Percentiles rank a stretch among this genome's conserved stretches.
phyloP scores from a whole-genome alignment of 768 basidiomycete species.

The Mycena polygramma region DNA sequence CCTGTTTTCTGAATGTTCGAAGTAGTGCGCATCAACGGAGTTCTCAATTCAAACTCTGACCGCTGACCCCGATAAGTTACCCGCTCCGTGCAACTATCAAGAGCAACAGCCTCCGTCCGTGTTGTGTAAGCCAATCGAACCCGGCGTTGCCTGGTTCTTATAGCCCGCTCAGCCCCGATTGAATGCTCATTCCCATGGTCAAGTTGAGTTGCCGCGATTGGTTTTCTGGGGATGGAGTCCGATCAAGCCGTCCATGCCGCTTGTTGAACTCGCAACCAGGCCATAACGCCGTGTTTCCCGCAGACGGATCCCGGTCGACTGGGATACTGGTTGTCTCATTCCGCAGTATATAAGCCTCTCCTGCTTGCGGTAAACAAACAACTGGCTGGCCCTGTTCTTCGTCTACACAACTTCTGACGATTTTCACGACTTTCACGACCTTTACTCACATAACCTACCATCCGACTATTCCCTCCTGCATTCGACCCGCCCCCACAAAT shows the following conservation, averaged over 20 bases:
- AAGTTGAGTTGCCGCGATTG: too few species aligned
- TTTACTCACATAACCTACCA: too few species aligned
- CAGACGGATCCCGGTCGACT: conserved; percentile 4
- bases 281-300: background rate
- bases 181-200: too few species aligned
- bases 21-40: too few species aligned
- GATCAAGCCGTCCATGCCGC: conserved; percentile 1
- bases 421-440: conserved; percentile 19
- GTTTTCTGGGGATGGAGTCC: background rate
- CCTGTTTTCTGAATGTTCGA: too few species aligned
- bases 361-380: background rate
- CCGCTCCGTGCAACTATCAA: too few species aligned
- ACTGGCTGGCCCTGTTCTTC: conserved; percentile 20
- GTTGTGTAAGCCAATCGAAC: too few species aligned
- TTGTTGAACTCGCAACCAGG: background rate
- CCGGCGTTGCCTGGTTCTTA: too few species aligned
- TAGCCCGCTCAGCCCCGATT: too few species aligned
- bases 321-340: background rate
- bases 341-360: conserved; percentile 5
- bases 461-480: background rate
- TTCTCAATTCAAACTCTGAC: too few species aligned
- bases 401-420: conserved; percentile 1
- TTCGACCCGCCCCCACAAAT: background rate
- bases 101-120: too few species aligned
- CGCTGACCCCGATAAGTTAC: too few species aligned